Percentiles rank a stretch among this genome's conserved stretches.
These are phyloP conservation scores for Quercus robur DNA, from an alignment of 306 rosid genomes.

Conservation along the genomic window DNA sequence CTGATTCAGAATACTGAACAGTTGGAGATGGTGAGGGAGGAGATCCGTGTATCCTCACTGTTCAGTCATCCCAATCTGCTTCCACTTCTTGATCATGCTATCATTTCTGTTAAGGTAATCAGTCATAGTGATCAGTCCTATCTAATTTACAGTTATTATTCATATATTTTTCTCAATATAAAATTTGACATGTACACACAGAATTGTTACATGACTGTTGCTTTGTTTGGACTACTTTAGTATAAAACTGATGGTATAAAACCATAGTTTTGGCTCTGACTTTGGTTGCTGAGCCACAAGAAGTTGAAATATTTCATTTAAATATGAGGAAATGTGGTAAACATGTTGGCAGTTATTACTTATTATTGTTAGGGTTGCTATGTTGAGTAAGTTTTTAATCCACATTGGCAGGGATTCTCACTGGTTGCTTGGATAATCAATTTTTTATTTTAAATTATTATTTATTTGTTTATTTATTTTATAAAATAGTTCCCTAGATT, in stretches of 20 bases:
- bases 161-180: neutral
- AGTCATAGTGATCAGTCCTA: neutral
- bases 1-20: constrained; percentile 92
- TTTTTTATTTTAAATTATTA: neutral
- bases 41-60: constrained; percentile 90
- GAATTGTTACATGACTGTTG: neutral
- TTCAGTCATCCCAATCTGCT: constrained; percentile 91
- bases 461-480: neutral
- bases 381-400: neutral
- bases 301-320: neutral
- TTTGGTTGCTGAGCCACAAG: neutral
- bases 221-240: neutral
- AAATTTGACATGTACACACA: neutral
- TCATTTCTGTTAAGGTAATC: constrained; percentile 82
- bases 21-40: constrained; percentile 91
- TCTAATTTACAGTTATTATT: neutral
- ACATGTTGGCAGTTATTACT: neutral
- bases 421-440: neutral
- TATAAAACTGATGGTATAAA: neutral
- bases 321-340: neutral
- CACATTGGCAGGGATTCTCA: neutral
- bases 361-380: neutral
- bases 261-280: neutral
- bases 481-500: neutral
- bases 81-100: constrained; percentile 98